Conservation (phyloP, 163 green algal genomes). For the Chloromonas sp. region DNA sequence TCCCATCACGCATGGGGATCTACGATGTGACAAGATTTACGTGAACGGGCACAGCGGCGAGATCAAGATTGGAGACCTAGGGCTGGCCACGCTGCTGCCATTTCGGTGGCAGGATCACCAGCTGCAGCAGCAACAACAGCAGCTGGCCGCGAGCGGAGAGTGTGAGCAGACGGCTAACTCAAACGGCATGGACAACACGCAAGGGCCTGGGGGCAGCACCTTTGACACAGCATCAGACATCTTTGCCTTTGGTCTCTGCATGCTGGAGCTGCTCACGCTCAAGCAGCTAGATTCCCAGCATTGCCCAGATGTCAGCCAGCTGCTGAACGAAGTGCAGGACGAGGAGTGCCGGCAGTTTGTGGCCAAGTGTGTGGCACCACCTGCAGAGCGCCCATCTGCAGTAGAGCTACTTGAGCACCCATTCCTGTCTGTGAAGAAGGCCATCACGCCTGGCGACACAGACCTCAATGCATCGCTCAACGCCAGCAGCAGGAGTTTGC, state of each 20-base stretch:
- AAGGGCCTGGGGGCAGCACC: background rate
- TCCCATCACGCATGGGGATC: slow-evolving; percentile 81
- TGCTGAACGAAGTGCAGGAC: slow-evolving; percentile 56
- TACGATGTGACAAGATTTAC: slow-evolving; percentile 91
- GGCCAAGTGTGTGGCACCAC: slow-evolving; percentile 51
- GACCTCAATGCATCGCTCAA: slow-evolving; percentile 13
- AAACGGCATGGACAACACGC: background rate
- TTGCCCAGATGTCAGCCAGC: slow-evolving; percentile 38
- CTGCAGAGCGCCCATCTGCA: slow-evolving; percentile 51
- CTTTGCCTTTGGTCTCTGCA: slow-evolving; percentile 85
- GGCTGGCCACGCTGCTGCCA: slow-evolving; percentile 76
- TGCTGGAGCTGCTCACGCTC: slow-evolving; percentile 85
- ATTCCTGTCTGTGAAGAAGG: slow-evolving; percentile 31
- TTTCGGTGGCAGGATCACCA: slow-evolving; percentile 52
- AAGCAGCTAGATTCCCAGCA: slow-evolving; percentile 62
- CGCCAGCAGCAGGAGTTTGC: background rate
- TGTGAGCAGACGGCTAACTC: background rate
- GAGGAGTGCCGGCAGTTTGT: slow-evolving; percentile 20
- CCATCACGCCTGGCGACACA: background rate
- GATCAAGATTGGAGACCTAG: slow-evolving; percentile 94
- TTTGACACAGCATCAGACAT: slow-evolving; percentile 64
- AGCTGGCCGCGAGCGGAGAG: background rate
- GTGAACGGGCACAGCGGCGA: slow-evolving; percentile 92
- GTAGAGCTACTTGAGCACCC: slow-evolving; percentile 64
- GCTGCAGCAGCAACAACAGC: background rate